phyloP scores from a whole-genome alignment of 352 stramenopile species.

The Pythium apleroticum region DNA sequence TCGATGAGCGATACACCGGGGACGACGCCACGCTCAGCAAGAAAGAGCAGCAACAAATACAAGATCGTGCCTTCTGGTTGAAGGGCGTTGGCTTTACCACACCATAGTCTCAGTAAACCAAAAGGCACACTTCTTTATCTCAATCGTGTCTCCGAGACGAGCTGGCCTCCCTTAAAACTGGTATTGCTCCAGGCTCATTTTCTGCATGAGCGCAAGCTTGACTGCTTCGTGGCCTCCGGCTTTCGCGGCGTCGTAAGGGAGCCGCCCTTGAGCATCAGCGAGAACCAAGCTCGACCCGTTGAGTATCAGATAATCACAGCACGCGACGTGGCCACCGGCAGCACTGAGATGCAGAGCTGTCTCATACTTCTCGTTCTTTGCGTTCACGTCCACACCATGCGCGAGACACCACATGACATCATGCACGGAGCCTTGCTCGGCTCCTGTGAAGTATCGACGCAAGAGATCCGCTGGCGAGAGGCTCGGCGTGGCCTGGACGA shows the following conservation, averaged over 20 bases:
- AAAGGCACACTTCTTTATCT: conserved; percentile 2
- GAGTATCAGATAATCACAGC: conserved; percentile 78
- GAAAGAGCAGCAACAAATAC: conserved; percentile 27
- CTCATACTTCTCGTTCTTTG: conserved; percentile 43
- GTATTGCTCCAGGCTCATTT: conserved; percentile 70
- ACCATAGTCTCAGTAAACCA: conserved; percentile 1
- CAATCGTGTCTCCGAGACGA: neutral
- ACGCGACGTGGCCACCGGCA: conserved; percentile 33
- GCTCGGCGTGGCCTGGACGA: conserved; percentile 39
- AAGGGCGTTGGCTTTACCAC: conserved; percentile 2
- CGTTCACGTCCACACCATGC: conserved; percentile 80
- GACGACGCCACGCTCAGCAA: conserved; percentile 15
- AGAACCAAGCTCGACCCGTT: conserved; percentile 75
- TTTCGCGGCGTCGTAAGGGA: conserved; percentile 67
- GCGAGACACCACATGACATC: conserved; percentile 81
- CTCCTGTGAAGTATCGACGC: conserved; percentile 49
- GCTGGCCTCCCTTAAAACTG: conserved; percentile 37
- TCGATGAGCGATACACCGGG: conserved; percentile 1
- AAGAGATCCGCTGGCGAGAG: conserved; percentile 34
- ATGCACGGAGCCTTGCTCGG: conserved; percentile 36
- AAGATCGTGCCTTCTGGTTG: conserved; percentile 36
- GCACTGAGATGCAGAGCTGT: conserved; percentile 65
- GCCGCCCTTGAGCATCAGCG: conserved; percentile 41
- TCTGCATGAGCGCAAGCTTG: conserved; percentile 66
- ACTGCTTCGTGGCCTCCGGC: conserved; percentile 55